These are phyloP conservation scores for Neonectria magnoliae DNA, from an alignment of 2,329 filamentous ascomycete genomes.

Conservation along the genomic window DNA sequence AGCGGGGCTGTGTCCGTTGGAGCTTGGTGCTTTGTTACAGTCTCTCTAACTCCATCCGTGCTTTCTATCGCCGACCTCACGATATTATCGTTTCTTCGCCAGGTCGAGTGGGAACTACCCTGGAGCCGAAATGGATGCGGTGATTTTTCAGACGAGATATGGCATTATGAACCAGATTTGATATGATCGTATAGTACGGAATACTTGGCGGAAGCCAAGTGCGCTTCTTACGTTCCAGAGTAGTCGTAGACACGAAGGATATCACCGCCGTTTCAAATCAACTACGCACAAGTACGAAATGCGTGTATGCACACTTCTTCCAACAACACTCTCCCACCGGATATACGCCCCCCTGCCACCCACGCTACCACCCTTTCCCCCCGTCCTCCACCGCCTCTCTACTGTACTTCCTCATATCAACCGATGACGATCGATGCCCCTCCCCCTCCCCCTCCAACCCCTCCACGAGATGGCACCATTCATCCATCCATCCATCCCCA, in stretches of 20 bases:
- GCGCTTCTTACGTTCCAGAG: too few species aligned
- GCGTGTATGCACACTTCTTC: background rate
- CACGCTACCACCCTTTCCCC: background rate
- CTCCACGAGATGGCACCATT: slow-evolving; percentile 8
- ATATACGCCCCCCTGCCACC: background rate
- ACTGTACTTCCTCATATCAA: background rate
- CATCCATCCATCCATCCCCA: background rate
- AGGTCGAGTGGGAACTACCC: slow-evolving; percentile 6
- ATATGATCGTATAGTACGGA: background rate
- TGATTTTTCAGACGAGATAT: background rate
- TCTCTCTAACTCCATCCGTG: background rate
- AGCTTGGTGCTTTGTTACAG: background rate
- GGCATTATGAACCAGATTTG: slow-evolving; percentile 1
- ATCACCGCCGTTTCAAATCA: too few species aligned
- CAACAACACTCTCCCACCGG: background rate
- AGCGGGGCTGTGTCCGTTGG: slow-evolving; percentile 14
- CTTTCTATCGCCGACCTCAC: background rate
- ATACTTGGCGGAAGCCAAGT: too few species aligned
- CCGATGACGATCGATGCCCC: background rate
- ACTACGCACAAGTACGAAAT: too few species aligned
- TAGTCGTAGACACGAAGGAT: too few species aligned
- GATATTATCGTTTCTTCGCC: background rate
- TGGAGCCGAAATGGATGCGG: background rate
- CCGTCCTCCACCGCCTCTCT: background rate
- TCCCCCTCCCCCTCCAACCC: slow-evolving; percentile 13